These are phyloP conservation scores for Trichoderma sp. DNA, from an alignment of 2,329 filamentous ascomycete genomes.

Conservation along the genomic window DNA sequence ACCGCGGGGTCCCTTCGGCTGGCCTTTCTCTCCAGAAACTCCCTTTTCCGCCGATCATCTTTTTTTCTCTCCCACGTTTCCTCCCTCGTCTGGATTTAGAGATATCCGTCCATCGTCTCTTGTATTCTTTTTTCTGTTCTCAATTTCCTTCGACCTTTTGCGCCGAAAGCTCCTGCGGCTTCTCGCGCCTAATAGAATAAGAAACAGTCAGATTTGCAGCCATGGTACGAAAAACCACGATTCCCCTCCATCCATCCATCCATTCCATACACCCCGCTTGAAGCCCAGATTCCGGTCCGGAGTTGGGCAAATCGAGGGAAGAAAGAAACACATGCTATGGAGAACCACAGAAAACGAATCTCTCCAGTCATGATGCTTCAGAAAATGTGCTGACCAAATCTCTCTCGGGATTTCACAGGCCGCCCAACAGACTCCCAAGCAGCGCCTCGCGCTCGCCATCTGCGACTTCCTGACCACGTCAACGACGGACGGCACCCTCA, in stretches of 20 bases:
- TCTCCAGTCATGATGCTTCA: background rate
- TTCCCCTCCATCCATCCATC: background rate
- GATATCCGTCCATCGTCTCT: background rate
- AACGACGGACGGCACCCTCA: slow-evolving; percentile 81
- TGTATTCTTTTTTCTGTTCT: background rate
- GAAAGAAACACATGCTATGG: background rate
- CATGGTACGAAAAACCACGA: slow-evolving; percentile 5
- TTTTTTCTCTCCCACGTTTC: background rate
- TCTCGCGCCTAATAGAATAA: background rate
- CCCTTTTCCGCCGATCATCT: background rate
- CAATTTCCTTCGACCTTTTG: background rate
- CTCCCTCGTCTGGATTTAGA: background rate
- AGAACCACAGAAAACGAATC: background rate
- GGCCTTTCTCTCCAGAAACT: background rate
- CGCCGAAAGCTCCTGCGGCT: slow-evolving; percentile 6
- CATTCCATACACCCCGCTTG: background rate
- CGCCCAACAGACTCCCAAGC: slow-evolving; percentile 51
- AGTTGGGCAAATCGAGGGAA: background rate
- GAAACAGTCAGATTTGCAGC: background rate
- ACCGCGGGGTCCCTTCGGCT: background rate
- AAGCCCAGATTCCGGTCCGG: background rate
- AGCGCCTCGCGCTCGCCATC: slow-evolving; percentile 95
- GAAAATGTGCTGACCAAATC: background rate
- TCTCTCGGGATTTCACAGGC: slow-evolving; percentile 23
- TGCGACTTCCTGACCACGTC: slow-evolving; percentile 91